phyloP scores from a whole-genome alignment of 2,329 filamentous ascomycete genomes.

The Xylariales sp. region DNA sequence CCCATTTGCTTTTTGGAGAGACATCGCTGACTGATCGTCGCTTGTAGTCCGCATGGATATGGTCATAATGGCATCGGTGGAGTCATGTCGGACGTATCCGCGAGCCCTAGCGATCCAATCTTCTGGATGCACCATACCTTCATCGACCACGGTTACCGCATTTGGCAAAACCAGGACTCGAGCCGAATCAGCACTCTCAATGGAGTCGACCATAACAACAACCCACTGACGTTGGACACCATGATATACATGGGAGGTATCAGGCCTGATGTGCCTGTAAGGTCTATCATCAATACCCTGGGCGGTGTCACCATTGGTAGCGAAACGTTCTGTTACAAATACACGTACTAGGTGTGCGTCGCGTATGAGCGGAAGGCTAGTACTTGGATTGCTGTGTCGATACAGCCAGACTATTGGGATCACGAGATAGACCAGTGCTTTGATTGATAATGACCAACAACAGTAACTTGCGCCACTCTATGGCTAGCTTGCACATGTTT shows the following conservation, averaged over 20 bases:
- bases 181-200: not conserved
- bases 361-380: no score
- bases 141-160: conserved; percentile 12
- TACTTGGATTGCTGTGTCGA: no score
- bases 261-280: conserved; percentile 3
- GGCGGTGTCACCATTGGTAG: conserved; percentile 6
- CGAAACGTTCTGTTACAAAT: conserved; percentile 7
- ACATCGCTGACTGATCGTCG: not conserved
- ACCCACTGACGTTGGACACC: conserved; percentile 4
- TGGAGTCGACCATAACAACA: conserved; percentile 1
- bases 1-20: not conserved
- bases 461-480: no score
- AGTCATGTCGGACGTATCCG: conserved; percentile 26
- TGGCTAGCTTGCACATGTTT: no score
- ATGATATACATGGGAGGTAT: conserved; percentile 8
- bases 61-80: conserved; percentile 28
- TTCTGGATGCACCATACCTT: conserved; percentile 31
- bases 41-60: conserved; percentile 21
- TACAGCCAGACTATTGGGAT: no score
- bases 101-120: conserved; percentile 25
- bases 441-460: no score
- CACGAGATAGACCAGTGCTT: no score
- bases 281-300: conserved; percentile 7
- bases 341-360: conserved; percentile 11
- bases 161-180: conserved; percentile 9